Percentiles rank a stretch among this genome's conserved stretches.
These are phyloP conservation scores for Aspergillus sojae DNA, from an alignment of 2,329 filamentous ascomycete genomes.

Conservation along the genomic window DNA sequence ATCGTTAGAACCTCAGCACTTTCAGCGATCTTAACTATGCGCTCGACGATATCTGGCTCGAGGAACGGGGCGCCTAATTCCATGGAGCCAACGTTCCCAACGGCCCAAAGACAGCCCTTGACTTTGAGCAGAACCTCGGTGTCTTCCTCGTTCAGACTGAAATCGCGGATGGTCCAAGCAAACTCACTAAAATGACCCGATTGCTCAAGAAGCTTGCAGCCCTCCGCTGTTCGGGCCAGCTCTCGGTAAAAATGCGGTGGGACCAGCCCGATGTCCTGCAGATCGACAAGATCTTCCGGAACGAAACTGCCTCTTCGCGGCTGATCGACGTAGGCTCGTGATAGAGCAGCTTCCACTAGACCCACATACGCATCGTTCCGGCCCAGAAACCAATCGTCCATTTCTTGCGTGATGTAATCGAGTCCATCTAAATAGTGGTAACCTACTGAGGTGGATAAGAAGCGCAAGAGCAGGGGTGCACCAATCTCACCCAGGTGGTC, in stretches of 20 bases:
- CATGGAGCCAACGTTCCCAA: conserved; percentile 98
- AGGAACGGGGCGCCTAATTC: conserved; percentile 93
- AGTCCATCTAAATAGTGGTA: conserved; percentile 96
- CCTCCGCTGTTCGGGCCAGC: conserved; percentile 87
- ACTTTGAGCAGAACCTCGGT: conserved; percentile 85
- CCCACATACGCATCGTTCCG: conserved; percentile 95
- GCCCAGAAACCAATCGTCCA: conserved; percentile 99
- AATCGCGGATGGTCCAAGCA: conserved; percentile 81
- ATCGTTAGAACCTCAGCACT: conserved; percentile 86
- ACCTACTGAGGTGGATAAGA: conserved; percentile 92
- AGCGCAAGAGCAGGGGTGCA: conserved; percentile 85
- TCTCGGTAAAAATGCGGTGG: conserved; percentile 99
- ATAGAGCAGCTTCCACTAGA: conserved; percentile 92
- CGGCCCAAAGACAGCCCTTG: conserved; percentile 95
- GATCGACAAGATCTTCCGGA: conserved; percentile 61
- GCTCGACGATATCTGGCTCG: conserved; percentile 82
- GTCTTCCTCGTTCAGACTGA: conserved; percentile 83
- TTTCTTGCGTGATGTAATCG: conserved; percentile 98
- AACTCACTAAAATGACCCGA: conserved; percentile 98
- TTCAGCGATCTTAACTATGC: conserved; percentile 87
- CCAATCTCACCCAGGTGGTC: conserved; percentile 97
- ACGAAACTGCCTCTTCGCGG: conserved; percentile 51
- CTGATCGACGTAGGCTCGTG: conserved; percentile 71
- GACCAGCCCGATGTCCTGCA: conserved; percentile 63
- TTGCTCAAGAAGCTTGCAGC: conserved; percentile 83